A percentile compares a stretch with the other conserved stretches of the same genome.
Conservation (phyloP, 164 flowering plant species). For the Nymphaea thermarum region DNA sequence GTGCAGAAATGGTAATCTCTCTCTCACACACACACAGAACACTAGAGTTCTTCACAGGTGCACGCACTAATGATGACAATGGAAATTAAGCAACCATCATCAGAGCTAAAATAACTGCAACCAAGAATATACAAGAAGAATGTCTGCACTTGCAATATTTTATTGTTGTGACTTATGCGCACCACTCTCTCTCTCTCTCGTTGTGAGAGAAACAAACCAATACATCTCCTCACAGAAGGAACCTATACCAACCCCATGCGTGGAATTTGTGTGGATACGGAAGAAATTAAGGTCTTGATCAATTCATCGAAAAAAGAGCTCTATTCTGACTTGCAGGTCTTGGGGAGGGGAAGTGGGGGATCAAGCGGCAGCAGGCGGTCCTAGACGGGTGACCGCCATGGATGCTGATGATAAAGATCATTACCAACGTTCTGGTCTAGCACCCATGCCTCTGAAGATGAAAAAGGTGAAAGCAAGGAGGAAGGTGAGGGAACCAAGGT, state of each 20-base stretch:
- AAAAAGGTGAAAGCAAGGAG: constrained; percentile 72
- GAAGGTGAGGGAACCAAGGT: constrained; percentile 87
- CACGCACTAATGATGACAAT: no score
- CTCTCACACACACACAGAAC: constrained; percentile 2
- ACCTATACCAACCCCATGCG: background rate
- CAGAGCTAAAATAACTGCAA: no score
- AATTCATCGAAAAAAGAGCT: no score
- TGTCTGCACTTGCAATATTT: no score
- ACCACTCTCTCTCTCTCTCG: no score
- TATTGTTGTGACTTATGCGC: no score
- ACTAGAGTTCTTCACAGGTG: background rate
- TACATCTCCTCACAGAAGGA: no score
- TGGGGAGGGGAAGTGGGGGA: constrained; percentile 40
- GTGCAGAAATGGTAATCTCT: background rate
- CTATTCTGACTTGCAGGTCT: constrained; percentile 22
- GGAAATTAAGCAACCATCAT: no score
- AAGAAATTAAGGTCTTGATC: no score
- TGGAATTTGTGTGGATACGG: background rate
- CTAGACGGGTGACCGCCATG: no score
- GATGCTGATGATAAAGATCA: constrained; percentile 13
- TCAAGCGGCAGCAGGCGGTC: background rate
- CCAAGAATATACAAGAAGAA: no score
- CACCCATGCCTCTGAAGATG: constrained; percentile 59
- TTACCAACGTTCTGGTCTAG: constrained; percentile 23
- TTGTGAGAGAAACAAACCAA: no score